Conservation (phyloP, 2,329 filamentous ascomycete genomes). For the Aspergillus tanneri region DNA sequence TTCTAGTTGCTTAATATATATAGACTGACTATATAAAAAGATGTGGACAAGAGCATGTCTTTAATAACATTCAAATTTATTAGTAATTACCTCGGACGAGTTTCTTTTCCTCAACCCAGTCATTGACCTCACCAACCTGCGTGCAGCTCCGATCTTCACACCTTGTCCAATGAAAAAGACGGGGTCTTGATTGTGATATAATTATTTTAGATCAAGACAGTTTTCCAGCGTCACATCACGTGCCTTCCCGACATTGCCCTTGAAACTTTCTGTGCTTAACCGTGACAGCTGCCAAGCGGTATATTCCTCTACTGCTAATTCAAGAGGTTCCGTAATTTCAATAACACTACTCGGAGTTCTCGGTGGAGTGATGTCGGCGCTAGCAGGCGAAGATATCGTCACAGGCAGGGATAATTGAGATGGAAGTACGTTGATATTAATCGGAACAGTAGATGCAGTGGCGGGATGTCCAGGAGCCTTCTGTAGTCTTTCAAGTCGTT, state of each 20-base stretch:
- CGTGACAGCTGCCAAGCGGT: conserved; percentile 13
- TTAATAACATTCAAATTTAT: no score
- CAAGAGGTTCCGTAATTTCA: conserved; percentile 10
- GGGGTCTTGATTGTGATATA: conserved; percentile 9
- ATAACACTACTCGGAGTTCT: not conserved
- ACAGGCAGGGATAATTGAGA: not conserved
- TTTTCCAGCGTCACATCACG: conserved; percentile 18
- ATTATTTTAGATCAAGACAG: conserved; percentile 18
- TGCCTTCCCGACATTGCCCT: conserved; percentile 18
- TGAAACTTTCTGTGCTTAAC: conserved; percentile 14
- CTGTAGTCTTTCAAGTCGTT: not conserved
- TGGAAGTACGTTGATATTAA: not conserved
- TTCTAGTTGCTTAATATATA: no score
- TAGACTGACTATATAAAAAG: no score
- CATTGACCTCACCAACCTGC: conserved; percentile 12
- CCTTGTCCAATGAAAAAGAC: conserved; percentile 17
- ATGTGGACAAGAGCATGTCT: no score
- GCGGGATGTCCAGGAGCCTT: not conserved
- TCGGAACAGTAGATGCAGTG: not conserved
- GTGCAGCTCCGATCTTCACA: conserved; percentile 15
- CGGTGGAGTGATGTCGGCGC: not conserved
- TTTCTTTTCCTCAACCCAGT: no score
- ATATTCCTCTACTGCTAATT: conserved; percentile 18
- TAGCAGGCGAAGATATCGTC: no score
- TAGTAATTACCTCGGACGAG: no score